phyloP scores from a whole-genome alignment of 2,329 filamentous ascomycete species.

The Hypoxylon sp. region DNA sequence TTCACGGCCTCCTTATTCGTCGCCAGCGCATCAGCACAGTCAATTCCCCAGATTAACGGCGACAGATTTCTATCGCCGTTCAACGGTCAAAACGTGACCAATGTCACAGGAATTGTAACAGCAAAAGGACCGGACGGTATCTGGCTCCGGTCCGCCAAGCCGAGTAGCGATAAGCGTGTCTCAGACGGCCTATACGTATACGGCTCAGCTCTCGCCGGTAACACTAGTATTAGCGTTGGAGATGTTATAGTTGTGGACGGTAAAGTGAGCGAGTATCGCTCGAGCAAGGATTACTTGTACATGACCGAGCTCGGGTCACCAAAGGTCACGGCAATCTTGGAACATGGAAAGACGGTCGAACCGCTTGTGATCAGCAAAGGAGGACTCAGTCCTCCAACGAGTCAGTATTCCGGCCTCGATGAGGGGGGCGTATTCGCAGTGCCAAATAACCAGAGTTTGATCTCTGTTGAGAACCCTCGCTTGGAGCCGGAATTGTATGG shows the following conservation, averaged over 20 bases:
- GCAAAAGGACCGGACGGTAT: conserved; percentile 74
- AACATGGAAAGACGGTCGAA: conserved; percentile 67
- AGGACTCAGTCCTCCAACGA: conserved; percentile 70
- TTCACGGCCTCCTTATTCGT: conserved; percentile 49
- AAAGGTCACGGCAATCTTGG: conserved; percentile 66
- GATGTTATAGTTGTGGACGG: conserved; percentile 74
- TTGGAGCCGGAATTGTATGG: conserved; percentile 74
- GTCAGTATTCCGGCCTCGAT: conserved; percentile 74
- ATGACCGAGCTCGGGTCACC: conserved; percentile 75
- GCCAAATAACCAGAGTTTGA: conserved; percentile 71
- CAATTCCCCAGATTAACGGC: conserved; percentile 76
- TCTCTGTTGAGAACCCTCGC: conserved; percentile 72
- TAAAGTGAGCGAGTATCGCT: conserved; percentile 70
- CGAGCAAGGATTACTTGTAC: conserved; percentile 69
- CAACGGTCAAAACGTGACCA: conserved; percentile 68
- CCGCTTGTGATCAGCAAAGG: conserved; percentile 74
- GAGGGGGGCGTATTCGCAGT: conserved; percentile 75
- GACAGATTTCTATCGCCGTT: conserved; percentile 74
- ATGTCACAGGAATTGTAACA: conserved; percentile 74
- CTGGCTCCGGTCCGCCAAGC: conserved; percentile 73
- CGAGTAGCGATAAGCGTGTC: conserved; percentile 68
- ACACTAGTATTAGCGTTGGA: conserved; percentile 67
- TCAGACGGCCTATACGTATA: conserved; percentile 79
- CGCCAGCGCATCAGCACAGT: conserved; percentile 48
- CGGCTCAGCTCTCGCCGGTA: conserved; percentile 64